A percentile compares a stretch with the other conserved stretches of the same genome.
Conservation (phyloP, 2,329 filamentous ascomycete species). For the Stagonosporopsis chrysanthemi region DNA sequence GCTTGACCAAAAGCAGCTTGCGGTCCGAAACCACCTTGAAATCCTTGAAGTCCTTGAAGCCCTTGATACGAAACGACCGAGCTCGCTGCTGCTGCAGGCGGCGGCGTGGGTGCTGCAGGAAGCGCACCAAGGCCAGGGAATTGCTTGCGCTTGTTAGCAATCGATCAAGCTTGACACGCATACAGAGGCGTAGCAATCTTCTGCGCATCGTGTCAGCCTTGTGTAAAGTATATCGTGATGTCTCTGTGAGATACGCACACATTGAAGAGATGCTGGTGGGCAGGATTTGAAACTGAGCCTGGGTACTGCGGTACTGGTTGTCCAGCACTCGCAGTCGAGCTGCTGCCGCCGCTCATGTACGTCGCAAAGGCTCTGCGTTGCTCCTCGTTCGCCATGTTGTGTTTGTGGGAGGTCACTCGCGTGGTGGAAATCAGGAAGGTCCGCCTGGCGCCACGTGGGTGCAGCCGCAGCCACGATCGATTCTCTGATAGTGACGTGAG, state of each 20-base stretch:
- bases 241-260: conserved; percentile 31
- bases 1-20: conserved; percentile 22
- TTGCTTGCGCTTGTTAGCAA: conserved; percentile 29
- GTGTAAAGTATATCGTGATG: background rate
- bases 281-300: conserved; percentile 25
- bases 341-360: conserved; percentile 37
- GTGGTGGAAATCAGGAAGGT: conserved; percentile 19
- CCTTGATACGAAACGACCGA: conserved; percentile 30
- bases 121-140: conserved; percentile 30
- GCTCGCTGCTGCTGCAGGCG: conserved; percentile 29
- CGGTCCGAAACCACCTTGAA: conserved; percentile 21
- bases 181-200: conserved; percentile 4
- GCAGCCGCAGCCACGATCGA: conserved; percentile 7
- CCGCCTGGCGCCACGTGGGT: conserved; percentile 7
- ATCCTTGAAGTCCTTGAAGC: conserved; percentile 19
- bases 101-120: conserved; percentile 39
- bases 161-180: background rate
- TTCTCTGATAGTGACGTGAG: background rate
- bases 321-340: conserved; percentile 16
- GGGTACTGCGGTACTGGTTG: conserved; percentile 31
- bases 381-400: conserved; percentile 41
- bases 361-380: conserved; percentile 40
- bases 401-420: conserved; percentile 25
- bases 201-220: conserved; percentile 23
- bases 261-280: conserved; percentile 34